phyloP scores from a whole-genome alignment of 768 basidiomycete genomes.

The Lentinula sp. region DNA sequence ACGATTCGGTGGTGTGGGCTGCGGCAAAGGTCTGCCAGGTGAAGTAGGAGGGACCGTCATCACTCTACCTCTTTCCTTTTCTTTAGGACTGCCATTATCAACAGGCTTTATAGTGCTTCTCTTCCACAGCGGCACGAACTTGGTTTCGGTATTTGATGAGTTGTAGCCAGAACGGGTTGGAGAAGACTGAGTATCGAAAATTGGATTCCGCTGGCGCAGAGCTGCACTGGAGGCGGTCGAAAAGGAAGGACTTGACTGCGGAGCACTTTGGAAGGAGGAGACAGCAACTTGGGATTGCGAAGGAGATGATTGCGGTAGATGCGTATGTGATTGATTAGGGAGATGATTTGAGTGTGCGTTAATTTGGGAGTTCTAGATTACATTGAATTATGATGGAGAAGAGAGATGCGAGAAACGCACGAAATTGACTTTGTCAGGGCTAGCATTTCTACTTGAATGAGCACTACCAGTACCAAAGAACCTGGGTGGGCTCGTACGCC shows the following conservation, averaged over 20 bases:
- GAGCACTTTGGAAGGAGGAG: background rate
- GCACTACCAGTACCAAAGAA: background rate
- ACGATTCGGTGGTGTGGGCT: background rate
- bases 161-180: background rate
- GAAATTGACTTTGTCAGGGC: background rate
- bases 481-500: background rate
- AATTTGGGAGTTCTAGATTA: background rate
- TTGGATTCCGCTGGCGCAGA: background rate
- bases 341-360: background rate
- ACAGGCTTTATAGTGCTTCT: background rate
- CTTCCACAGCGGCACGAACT: slow-evolving; percentile 4
- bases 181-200: background rate
- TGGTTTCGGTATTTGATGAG: background rate
- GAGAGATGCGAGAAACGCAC: background rate
- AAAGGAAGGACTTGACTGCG: background rate
- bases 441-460: background rate
- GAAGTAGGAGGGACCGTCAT: background rate
- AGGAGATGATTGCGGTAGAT: background rate
- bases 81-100: background rate
- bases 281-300: background rate
- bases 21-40: background rate
- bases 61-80: background rate
- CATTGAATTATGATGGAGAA: background rate
- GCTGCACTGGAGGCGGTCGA: background rate
- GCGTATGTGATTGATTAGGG: background rate